These are phyloP conservation scores for Neofusicoccum umdonicola DNA, from an alignment of 2,329 filamentous ascomycete genomes.

Conservation along the genomic window DNA sequence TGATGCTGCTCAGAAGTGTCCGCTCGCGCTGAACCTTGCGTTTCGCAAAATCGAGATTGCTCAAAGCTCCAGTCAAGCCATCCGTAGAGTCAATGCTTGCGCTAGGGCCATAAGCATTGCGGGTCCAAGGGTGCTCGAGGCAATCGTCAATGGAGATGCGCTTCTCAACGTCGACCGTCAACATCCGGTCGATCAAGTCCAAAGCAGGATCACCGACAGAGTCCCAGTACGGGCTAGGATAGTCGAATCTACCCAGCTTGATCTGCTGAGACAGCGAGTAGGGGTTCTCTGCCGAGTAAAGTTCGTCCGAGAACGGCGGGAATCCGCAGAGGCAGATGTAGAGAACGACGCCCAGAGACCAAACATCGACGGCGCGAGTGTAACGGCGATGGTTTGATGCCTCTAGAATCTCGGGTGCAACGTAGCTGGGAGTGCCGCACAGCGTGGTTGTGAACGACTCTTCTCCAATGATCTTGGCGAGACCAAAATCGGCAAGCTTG, in stretches of 20 bases:
- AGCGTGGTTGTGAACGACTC: conserved; percentile 96
- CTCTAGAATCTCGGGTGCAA: conserved; percentile 91
- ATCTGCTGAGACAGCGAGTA: conserved; percentile 88
- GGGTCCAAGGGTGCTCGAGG: conserved; percentile 85
- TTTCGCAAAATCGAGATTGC: conserved; percentile 76
- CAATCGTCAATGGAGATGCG: conserved; percentile 89
- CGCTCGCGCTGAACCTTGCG: conserved; percentile 78
- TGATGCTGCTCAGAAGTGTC: conserved; percentile 79
- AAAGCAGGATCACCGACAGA: conserved; percentile 81
- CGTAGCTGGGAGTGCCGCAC: conserved; percentile 94
- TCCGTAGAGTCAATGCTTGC: conserved; percentile 72
- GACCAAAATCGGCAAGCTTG: conserved; percentile 93
- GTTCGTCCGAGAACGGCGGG: conserved; percentile 93
- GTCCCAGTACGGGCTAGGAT: conserved; percentile 96
- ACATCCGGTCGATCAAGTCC: conserved; percentile 92
- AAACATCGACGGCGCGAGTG: conserved; percentile 91
- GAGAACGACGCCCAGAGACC: conserved; percentile 95
- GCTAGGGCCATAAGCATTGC: conserved; percentile 48
- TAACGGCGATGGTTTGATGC: conserved; percentile 80
- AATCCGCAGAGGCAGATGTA: conserved; percentile 98
- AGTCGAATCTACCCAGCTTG: conserved; percentile 83
- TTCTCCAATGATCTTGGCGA: conserved; percentile 98
- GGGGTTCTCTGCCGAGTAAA: conserved; percentile 76
- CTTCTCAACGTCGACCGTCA: conserved; percentile 79
- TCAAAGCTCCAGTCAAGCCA: conserved; percentile 83